A percentile compares a stretch with the other conserved stretches of the same genome.
Evolutionary conservation across 1,284 basidiomycete genomes (phyloP).

Genomic region (Baeospora myosura): DNA sequence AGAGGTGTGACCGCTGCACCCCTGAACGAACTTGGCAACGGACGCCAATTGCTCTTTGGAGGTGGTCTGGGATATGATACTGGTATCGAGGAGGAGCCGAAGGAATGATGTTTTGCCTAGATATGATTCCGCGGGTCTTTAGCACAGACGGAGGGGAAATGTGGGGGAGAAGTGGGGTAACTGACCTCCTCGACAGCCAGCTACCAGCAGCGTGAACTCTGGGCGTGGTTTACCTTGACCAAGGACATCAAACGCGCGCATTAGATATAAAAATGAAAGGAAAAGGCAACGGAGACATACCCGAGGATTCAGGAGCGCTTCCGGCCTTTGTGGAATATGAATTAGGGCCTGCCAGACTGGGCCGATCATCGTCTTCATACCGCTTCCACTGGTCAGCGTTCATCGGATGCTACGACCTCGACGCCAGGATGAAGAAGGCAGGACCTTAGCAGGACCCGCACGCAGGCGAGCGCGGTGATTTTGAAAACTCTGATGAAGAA

Average conservation of each 20-base stretch:
- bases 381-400: conserved; percentile 37
- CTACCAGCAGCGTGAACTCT: conserved; percentile 68
- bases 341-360: conserved; percentile 12
- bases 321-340: conserved; percentile 18
- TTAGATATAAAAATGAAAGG: conserved; percentile 16
- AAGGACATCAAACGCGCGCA: conserved; percentile 14
- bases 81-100: conserved; percentile 69
- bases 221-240: conserved; percentile 25
- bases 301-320: conserved; percentile 27
- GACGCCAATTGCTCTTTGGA: conserved; percentile 64
- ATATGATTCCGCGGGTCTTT: conserved; percentile 28
- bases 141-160: conserved; percentile 10
- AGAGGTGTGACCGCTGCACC: conserved; percentile 57
- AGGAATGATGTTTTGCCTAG: conserved; percentile 80
- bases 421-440: conserved; percentile 34
- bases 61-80: conserved; percentile 47
- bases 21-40: conserved; percentile 72
- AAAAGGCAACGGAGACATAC: conserved; percentile 21
- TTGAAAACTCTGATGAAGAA: conserved; percentile 29
- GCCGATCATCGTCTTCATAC: conserved; percentile 35
- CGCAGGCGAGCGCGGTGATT: conserved; percentile 30
- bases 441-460: conserved; percentile 38
- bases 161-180: conserved; percentile 12
- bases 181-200: conserved; percentile 51
- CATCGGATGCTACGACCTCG: conserved; percentile 20